Evolutionary conservation across 768 basidiomycete species (phyloP).

Genomic region (Cystobasidium tubakii): DNA sequence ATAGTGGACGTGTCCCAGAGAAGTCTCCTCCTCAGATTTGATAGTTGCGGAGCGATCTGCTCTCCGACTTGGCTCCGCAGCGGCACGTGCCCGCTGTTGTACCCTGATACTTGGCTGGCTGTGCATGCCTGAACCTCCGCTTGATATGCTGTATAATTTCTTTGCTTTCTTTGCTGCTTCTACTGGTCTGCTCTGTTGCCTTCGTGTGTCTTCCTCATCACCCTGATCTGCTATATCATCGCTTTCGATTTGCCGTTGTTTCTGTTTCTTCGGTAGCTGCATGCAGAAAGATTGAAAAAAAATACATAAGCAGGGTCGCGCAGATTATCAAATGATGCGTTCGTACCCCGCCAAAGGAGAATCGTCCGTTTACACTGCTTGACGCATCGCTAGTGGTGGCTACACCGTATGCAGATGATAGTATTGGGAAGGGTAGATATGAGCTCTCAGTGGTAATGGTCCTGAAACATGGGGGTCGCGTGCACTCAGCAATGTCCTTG

Average conservation of each 20-base stretch:
- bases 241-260: not conserved
- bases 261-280: not conserved
- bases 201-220: not conserved
- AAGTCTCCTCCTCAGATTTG: not conserved
- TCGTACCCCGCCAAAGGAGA: not conserved
- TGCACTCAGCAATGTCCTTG: not conserved
- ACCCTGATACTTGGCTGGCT: not conserved
- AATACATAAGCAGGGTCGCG: too few relatives aligned
- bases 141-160: not conserved
- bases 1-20: not conserved
- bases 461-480: not conserved
- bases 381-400: not conserved
- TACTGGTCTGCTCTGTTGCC: not conserved
- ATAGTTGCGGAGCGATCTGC: not conserved
- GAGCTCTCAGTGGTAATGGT: not conserved
- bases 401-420: constrained; percentile 7
- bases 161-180: not conserved
- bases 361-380: not conserved
- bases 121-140: not conserved
- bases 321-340: not conserved
- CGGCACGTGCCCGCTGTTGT: not conserved
- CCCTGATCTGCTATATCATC: not conserved
- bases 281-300: not conserved
- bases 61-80: not conserved
- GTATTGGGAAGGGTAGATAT: constrained; percentile 11